Conservation (phyloP, 768 basidiomycete species). For the Hygrophorus pudorinus region DNA sequence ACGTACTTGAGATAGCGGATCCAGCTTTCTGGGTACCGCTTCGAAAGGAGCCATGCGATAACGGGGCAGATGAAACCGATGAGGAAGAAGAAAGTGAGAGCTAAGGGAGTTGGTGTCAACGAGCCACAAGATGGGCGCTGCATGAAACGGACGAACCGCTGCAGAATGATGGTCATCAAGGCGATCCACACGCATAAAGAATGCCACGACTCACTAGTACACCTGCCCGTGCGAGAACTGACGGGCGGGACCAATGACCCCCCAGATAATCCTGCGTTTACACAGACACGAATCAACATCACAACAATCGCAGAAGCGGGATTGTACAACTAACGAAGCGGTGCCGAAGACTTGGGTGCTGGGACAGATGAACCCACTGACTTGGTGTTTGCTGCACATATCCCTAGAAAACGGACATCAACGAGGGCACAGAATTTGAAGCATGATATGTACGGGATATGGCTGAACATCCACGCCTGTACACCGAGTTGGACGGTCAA, state of each 20-base stretch:
- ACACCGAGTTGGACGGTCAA: constrained; percentile 70
- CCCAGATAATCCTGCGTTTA: constrained; percentile 47
- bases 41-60: constrained; percentile 40
- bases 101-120: too few species aligned
- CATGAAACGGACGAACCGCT: constrained; percentile 38
- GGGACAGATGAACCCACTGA: constrained; percentile 63
- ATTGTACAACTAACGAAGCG: constrained; percentile 23
- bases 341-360: constrained; percentile 66
- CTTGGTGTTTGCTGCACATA: constrained; percentile 46
- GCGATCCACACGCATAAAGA: neutral
- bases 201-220: constrained; percentile 32
- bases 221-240: constrained; percentile 59
- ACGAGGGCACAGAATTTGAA: too few species aligned
- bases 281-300: constrained; percentile 19
- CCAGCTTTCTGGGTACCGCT: constrained; percentile 54
- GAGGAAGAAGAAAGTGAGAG: constrained; percentile 83
- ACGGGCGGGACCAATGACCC: constrained; percentile 70
- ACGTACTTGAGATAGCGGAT: constrained; percentile 57
- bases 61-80: constrained; percentile 56
- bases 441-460: constrained; percentile 36
- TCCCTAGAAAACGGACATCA: constrained; percentile 12
- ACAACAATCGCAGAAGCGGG: neutral
- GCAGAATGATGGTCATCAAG: constrained; percentile 8
- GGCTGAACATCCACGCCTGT: constrained; percentile 68
- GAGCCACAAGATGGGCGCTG: too few species aligned